These are phyloP conservation scores for Perkinsus olseni DNA, from an alignment of 169 alveolate species.

Conservation along the genomic window DNA sequence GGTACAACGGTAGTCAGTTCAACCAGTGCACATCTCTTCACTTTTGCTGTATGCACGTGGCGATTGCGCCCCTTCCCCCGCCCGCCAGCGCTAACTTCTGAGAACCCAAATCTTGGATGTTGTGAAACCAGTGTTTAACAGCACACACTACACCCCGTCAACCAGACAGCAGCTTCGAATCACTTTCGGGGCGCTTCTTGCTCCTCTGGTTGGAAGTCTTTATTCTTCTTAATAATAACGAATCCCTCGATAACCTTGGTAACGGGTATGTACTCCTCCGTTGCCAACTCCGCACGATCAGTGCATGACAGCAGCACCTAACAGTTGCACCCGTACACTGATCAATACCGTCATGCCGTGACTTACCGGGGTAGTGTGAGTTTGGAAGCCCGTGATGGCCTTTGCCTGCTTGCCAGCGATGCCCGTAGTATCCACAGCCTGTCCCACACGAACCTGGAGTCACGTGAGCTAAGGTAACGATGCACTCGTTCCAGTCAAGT, in stretches of 20 bases:
- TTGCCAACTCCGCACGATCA: neutral
- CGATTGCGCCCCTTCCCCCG: too few species aligned
- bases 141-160: neutral
- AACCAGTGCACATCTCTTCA: too few species aligned
- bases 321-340: constrained; percentile 85
- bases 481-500: constrained; percentile 35
- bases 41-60: too few species aligned
- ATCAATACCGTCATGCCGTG: constrained; percentile 77
- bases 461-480: constrained; percentile 4
- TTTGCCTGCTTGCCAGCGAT: constrained; percentile 93
- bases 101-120: too few species aligned
- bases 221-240: constrained; percentile 37
- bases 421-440: constrained; percentile 92
- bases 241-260: constrained; percentile 37
- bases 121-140: neutral
- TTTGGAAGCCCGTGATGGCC: constrained; percentile 96
- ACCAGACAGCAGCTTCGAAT: too few species aligned
- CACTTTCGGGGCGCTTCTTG: neutral
- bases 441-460: constrained; percentile 77
- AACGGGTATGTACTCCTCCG: constrained; percentile 20
- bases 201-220: constrained; percentile 22
- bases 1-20: too few species aligned
- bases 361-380: constrained; percentile 96
- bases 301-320: constrained; percentile 33
- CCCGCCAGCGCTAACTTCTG: too few species aligned